Evolutionary conservation across 2,329 filamentous ascomycete genomes (phyloP).

Genomic region (Blastomyces gilchristii): DNA sequence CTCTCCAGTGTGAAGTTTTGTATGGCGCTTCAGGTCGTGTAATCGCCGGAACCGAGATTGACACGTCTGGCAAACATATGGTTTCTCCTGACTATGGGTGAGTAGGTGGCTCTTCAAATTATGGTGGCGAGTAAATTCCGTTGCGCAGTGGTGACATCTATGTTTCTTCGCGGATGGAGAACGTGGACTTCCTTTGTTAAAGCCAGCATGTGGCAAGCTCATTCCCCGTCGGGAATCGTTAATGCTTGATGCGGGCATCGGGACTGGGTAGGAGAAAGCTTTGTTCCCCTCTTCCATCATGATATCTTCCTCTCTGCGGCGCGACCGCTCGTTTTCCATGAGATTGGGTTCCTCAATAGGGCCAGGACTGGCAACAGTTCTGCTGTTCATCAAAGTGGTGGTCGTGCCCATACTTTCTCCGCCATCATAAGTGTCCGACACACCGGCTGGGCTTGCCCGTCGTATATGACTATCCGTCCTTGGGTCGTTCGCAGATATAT

Average conservation of each 20-base stretch:
- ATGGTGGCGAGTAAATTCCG: conserved; percentile 93
- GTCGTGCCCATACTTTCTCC: conserved; percentile 40
- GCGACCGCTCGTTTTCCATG: conserved; percentile 34
- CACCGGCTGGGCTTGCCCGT: conserved; percentile 18
- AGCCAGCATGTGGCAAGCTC: conserved; percentile 48
- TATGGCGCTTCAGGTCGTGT: conserved; percentile 91
- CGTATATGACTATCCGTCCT: conserved; percentile 4
- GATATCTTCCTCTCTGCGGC: conserved; percentile 28
- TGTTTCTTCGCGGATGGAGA: conserved; percentile 79
- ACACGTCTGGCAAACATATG: conserved; percentile 88
- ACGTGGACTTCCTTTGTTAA: conserved; percentile 48
- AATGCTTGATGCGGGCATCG: conserved; percentile 38
- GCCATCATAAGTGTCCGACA: conserved; percentile 38
- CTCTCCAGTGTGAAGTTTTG: conserved; percentile 93
- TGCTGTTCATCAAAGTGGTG: conserved; percentile 42
- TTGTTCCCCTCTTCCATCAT: conserved; percentile 39
- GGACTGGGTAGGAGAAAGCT: conserved; percentile 55
- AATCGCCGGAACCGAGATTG: conserved; percentile 83
- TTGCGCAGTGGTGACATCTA: conserved; percentile 92
- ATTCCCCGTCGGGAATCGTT: conserved; percentile 48
- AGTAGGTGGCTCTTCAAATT: conserved; percentile 95
- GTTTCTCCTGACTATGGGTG: conserved; percentile 97
- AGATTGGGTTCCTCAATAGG: conserved; percentile 37
- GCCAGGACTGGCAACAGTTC: conserved; percentile 39
- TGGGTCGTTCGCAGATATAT: conserved; percentile 36